Percentiles rank a stretch among this genome's conserved stretches.
Evolutionary conservation across 352 stramenopile species (phyloP).

Genomic region (Phytopythium boreale): DNA sequence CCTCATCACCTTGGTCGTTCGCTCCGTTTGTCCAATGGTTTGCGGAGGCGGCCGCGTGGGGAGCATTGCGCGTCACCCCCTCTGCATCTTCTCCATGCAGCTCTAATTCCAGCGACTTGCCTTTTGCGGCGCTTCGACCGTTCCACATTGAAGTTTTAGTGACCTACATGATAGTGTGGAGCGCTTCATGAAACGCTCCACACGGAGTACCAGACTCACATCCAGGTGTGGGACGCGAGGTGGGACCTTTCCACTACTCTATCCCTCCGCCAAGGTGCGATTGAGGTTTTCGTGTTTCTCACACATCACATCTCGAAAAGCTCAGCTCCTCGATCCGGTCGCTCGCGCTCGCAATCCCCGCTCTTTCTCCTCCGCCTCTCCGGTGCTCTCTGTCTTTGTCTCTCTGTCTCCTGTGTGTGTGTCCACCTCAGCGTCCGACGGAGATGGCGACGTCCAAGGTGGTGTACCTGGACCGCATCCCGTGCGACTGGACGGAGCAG

Average conservation of each 20-base stretch:
- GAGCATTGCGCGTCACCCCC: too few relatives aligned
- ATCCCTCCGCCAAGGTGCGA: neutral
- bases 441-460: slow-evolving; percentile 38
- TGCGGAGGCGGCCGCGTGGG: too few relatives aligned
- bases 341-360: neutral
- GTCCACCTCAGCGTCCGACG: neutral
- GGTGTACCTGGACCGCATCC: slow-evolving; percentile 48
- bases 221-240: neutral
- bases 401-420: neutral
- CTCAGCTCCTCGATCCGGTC: neutral
- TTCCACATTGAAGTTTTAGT: neutral
- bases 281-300: neutral
- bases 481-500: slow-evolving; percentile 41
- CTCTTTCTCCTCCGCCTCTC: neutral
- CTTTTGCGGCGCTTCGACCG: too few relatives aligned
- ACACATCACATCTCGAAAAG: slow-evolving; percentile 1
- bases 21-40: too few relatives aligned
- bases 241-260: neutral
- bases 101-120: too few relatives aligned
- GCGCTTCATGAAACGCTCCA: neutral
- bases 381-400: neutral
- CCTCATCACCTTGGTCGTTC: too few relatives aligned
- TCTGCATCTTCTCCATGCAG: too few relatives aligned
- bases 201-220: neutral
- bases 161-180: neutral